Evolutionary conservation across 2,329 filamentous ascomycete species (phyloP), one percentile per base, ranked within the genome.

Genomic region (Colletotrichum siamense): DNA sequence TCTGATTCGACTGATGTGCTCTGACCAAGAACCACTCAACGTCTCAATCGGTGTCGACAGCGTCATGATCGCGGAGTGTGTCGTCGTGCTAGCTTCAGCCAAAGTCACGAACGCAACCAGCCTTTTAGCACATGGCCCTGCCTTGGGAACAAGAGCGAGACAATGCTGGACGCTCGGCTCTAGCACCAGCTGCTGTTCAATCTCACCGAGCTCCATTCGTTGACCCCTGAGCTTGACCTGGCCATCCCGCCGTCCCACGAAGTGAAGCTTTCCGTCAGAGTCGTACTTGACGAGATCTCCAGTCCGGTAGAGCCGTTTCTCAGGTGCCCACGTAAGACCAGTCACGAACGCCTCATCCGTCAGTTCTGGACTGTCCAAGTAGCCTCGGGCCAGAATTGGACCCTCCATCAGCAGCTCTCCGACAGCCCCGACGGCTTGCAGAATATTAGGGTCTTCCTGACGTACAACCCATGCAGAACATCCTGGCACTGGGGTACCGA

Each of bases 201-300:
- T 94, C 81, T 98, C 95, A 2, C 91, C 91, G 12, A 96, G 89
- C 81, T 98, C 95, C 44, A 98, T 92, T 59, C 94, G 88, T 79
- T 96, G 94, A 0, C 95, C 95, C 52, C 95, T 90, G 12, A 98
- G 88, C 82, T 98, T 98, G 71, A 97, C 88, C 82, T 97, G 95
- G 74, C 94, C 94, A 79, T 98, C 95, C 16, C 93, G 87, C 32
- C 95, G 90, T 18, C 95, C 95, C 7, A 92, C 84, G 57, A 97
- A 95, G 4, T 95, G 84, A 8, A 98, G 87, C 0, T 92, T 94
- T 0, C 95, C 94, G 80, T 96, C 94, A 0, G 92, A 88, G 12
- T 98, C 90, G 85, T 98, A 91, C 28, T 95, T 90, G 0, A 95
- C 96, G 79, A 95, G 88, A 80, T 98, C 96, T 0, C 96, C 96